phyloP scores from a whole-genome alignment of 768 basidiomycete genomes.

The Mycena rebaudengoi region DNA sequence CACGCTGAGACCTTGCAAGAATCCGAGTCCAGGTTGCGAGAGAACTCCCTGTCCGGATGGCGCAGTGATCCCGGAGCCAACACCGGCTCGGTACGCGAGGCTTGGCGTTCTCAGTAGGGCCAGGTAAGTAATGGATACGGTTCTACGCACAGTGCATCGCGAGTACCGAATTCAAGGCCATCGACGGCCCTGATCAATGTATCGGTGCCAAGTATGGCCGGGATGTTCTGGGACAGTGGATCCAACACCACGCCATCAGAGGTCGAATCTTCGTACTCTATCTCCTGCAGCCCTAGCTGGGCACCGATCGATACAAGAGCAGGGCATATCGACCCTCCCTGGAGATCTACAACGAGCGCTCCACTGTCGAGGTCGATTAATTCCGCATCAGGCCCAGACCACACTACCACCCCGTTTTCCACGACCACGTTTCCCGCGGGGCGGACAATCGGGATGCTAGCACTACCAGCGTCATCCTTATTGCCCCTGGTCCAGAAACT shows the following conservation, averaged over 20 bases:
- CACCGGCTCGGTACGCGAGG: constrained; percentile 73
- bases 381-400: constrained; percentile 50
- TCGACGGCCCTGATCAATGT: constrained; percentile 67
- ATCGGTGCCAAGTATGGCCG: constrained; percentile 52
- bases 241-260: constrained; percentile 66
- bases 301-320: constrained; percentile 71
- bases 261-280: constrained; percentile 63
- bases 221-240: constrained; percentile 49
- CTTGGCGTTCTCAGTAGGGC: no score
- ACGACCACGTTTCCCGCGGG: constrained; percentile 50
- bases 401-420: constrained; percentile 50
- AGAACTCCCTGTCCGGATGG: constrained; percentile 56
- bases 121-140: constrained; percentile 8
- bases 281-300: constrained; percentile 70
- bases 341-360: constrained; percentile 32
- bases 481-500: constrained; percentile 13
- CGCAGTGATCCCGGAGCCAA: constrained; percentile 66
- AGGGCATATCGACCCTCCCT: constrained; percentile 41
- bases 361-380: constrained; percentile 36
- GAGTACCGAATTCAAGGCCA: constrained; percentile 75
- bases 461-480: background rate
- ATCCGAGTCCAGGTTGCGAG: no score
- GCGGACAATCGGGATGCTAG: background rate
- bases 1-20: constrained; percentile 66
- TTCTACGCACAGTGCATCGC: constrained; percentile 59